phyloP scores from a whole-genome alignment of 148 eudicot species.

The Vaccinium macrocarpon region DNA sequence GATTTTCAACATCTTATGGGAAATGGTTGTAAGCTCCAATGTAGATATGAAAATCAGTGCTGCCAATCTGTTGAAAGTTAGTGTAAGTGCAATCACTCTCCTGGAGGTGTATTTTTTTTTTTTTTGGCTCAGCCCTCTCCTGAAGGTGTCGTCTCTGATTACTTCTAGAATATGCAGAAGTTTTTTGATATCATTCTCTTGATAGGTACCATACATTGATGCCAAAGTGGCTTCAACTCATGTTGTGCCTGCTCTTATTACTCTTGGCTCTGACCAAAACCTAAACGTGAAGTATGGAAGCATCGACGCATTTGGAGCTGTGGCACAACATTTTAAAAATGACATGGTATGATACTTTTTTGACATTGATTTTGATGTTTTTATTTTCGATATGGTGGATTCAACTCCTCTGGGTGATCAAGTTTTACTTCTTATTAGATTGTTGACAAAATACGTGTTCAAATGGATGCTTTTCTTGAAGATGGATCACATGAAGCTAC shows the following conservation, averaged over 20 bases:
- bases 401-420: constrained; percentile 22
- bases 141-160: constrained; percentile 2
- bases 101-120: not conserved
- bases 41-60: constrained; percentile 75
- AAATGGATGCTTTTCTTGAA: constrained; percentile 99
- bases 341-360: constrained; percentile 59
- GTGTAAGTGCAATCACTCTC: constrained; percentile 43
- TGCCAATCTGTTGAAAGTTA: constrained; percentile 78
- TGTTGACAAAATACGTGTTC: constrained; percentile 92
- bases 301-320: constrained; percentile 95
- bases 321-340: constrained; percentile 89
- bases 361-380: not conserved
- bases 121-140: not conserved
- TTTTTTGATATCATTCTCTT: constrained; percentile 13
- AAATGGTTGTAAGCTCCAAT: constrained; percentile 91
- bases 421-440: constrained; percentile 45
- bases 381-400: not conserved
- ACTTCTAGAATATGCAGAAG: not conserved
- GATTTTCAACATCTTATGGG: constrained; percentile 60
- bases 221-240: constrained; percentile 82
- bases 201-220: constrained; percentile 84
- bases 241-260: constrained; percentile 93
- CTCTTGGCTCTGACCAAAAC: constrained; percentile 95
- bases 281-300: constrained; percentile 84
- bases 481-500: constrained; percentile 98